Evolutionary conservation across 352 stramenopile species (phyloP).

Genomic region (Globisporangium parvum): DNA sequence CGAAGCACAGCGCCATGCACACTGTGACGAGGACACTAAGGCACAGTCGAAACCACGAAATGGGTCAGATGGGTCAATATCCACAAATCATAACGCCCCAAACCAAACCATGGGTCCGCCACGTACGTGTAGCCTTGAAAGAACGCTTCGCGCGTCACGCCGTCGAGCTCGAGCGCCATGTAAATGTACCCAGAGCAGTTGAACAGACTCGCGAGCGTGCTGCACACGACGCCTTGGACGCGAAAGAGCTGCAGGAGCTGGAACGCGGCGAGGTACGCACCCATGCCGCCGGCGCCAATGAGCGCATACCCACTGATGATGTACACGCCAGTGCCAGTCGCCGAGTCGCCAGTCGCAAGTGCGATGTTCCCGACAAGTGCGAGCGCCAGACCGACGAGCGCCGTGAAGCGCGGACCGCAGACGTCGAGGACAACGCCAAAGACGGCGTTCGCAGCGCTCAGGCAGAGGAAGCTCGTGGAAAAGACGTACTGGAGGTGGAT

Average conservation of each 20-base stretch:
- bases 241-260: conserved; percentile 78
- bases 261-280: conserved; percentile 69
- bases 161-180: conserved; percentile 64
- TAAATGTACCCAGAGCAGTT: conserved; percentile 85
- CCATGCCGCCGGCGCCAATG: conserved; percentile 62
- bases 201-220: conserved; percentile 76
- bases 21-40: conserved; percentile 35
- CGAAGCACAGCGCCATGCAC: conserved; percentile 44
- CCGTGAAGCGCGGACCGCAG: conserved; percentile 48
- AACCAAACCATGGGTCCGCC: neutral
- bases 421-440: conserved; percentile 75
- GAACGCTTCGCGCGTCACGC: conserved; percentile 39
- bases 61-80: neutral
- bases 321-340: conserved; percentile 30
- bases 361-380: conserved; percentile 50
- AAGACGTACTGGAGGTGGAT: conserved; percentile 74
- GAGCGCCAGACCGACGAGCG: conserved; percentile 44
- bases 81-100: neutral
- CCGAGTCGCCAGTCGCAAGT: conserved; percentile 51
- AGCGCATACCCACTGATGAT: conserved; percentile 71
- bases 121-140: conserved; percentile 60
- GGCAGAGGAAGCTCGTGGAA: conserved; percentile 68
- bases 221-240: conserved; percentile 72
- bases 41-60: conserved; percentile 4
- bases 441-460: conserved; percentile 74